A percentile compares a stretch with the other conserved stretches of the same genome.
Evolutionary conservation across 352 stramenopile species (phyloP).

Genomic region (Salisapilia sapeloensis): DNA sequence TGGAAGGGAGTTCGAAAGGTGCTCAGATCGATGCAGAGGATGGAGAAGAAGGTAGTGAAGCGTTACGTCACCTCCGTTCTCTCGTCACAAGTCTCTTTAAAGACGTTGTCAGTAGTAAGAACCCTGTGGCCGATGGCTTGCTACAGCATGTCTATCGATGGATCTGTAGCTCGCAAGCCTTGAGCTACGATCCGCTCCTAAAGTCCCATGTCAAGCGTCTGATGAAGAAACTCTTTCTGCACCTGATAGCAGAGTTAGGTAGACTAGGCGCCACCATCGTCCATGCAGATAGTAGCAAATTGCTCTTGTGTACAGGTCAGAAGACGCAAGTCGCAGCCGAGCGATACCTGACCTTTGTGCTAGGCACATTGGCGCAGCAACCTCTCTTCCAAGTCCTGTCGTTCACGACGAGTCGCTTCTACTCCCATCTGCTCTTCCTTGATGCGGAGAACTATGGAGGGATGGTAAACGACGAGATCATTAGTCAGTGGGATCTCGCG

Average conservation of each 20-base stretch:
- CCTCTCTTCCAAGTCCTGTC: slow-evolving; percentile 72
- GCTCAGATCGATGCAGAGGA: slow-evolving; percentile 45
- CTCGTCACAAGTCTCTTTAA: slow-evolving; percentile 90
- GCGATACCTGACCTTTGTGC: slow-evolving; percentile 91
- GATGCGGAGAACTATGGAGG: slow-evolving; percentile 94
- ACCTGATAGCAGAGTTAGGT: slow-evolving; percentile 89
- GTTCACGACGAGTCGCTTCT: slow-evolving; percentile 58
- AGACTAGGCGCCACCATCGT: slow-evolving; percentile 90
- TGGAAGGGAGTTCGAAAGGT: slow-evolving; percentile 28
- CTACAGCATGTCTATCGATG: slow-evolving; percentile 95
- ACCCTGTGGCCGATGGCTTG: slow-evolving; percentile 88
- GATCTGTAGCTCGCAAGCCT: slow-evolving; percentile 77
- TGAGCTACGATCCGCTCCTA: slow-evolving; percentile 91
- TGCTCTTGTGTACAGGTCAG: slow-evolving; percentile 56
- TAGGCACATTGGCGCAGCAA: slow-evolving; percentile 81
- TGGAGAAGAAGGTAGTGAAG: slow-evolving; percentile 84
- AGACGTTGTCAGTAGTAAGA: slow-evolving; percentile 82
- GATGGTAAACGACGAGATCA: slow-evolving; percentile 51
- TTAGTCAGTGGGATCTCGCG: slow-evolving; percentile 82
- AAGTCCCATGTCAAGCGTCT: slow-evolving; percentile 88
- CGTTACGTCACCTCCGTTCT: slow-evolving; percentile 82
- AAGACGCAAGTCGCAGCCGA: slow-evolving; percentile 69
- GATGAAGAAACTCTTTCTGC: slow-evolving; percentile 89
- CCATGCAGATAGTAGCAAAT: slow-evolving; percentile 69
- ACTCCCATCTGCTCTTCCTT: slow-evolving; percentile 88